Evolutionary conservation across 352 stramenopile species (phyloP).

Genomic region (Phytopythium helicoides): DNA sequence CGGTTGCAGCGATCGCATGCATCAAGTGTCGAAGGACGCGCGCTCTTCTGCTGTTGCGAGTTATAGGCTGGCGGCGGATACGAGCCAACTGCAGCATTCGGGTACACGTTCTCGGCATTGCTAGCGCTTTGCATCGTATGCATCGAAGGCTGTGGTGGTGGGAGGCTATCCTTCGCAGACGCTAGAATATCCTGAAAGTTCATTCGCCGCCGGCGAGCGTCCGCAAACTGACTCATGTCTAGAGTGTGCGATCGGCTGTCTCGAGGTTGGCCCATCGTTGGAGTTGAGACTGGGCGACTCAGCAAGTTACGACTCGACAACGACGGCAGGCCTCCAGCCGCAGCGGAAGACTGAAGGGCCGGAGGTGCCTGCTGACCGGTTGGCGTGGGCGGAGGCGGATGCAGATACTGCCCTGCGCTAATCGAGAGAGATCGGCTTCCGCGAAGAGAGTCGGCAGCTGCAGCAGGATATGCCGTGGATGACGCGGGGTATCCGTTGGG

Average conservation of each 20-base stretch:
- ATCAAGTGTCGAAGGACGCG: not conserved
- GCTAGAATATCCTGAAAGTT: slow-evolving; percentile 88
- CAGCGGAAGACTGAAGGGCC: slow-evolving; percentile 16
- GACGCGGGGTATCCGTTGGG: slow-evolving; percentile 11
- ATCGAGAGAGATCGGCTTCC: slow-evolving; percentile 63
- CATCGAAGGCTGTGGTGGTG: slow-evolving; percentile 9
- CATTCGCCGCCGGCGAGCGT: slow-evolving; percentile 80
- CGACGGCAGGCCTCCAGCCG: slow-evolving; percentile 42
- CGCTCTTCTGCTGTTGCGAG: slow-evolving; percentile 9
- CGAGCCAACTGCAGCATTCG: slow-evolving; percentile 17
- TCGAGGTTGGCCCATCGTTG: slow-evolving; percentile 69
- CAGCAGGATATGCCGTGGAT: slow-evolving; percentile 7
- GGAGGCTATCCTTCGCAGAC: slow-evolving; percentile 26
- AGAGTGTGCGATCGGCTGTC: slow-evolving; percentile 82
- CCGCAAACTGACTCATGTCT: slow-evolving; percentile 81
- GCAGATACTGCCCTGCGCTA: slow-evolving; percentile 46
- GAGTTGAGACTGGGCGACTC: slow-evolving; percentile 23
- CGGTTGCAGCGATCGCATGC: slow-evolving; percentile 14
- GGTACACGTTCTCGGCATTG: slow-evolving; percentile 59
- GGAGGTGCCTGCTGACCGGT: slow-evolving; percentile 8
- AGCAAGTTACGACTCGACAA: slow-evolving; percentile 51
- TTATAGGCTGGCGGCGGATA: slow-evolving; percentile 15
- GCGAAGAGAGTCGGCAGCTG: slow-evolving; percentile 29
- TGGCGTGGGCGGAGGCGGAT: slow-evolving; percentile 13
- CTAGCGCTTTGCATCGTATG: slow-evolving; percentile 11